Evolutionary conservation across 345 rosid species (phyloP).

Genomic region (Gossypium arboreum): DNA sequence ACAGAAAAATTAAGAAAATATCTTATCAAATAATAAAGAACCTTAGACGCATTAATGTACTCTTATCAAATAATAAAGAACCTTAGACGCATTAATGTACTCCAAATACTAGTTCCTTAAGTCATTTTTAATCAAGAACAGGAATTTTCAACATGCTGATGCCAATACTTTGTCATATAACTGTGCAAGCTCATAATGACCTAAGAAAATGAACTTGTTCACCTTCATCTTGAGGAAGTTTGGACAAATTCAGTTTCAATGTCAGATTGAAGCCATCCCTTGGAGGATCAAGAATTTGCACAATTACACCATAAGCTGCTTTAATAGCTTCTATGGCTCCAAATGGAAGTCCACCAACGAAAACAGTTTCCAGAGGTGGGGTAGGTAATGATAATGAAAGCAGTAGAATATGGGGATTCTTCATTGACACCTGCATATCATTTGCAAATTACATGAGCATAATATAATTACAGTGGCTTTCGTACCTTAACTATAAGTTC

Average conservation of each 20-base stretch:
- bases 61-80: neutral
- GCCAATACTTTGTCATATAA: slow-evolving; percentile 19
- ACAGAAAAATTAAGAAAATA: neutral
- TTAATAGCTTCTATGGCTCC: slow-evolving; percentile 97
- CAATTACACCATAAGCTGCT: slow-evolving; percentile 62
- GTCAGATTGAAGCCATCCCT: slow-evolving; percentile 93
- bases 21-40: neutral
- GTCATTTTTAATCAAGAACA: neutral
- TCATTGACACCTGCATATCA: slow-evolving; percentile 61
- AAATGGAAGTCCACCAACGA: slow-evolving; percentile 75
- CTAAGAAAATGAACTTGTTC: slow-evolving; percentile 40
- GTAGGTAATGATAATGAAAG: slow-evolving; percentile 82
- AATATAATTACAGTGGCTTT: neutral
- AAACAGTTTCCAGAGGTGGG: slow-evolving; percentile 80
- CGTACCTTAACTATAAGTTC: slow-evolving; percentile 3
- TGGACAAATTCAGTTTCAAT: slow-evolving; percentile 79
- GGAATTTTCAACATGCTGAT: neutral
- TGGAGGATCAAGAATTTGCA: slow-evolving; percentile 98
- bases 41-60: neutral
- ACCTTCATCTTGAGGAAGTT: slow-evolving; percentile 94
- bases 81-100: neutral
- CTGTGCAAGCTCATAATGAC: slow-evolving; percentile 38
- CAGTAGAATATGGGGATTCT: slow-evolving; percentile 67
- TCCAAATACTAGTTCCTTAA: neutral
- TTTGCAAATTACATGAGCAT: slow-evolving; percentile 8